Conservation (phyloP, 371 early-diverging fungal species). For the Chytridium lagenaria region DNA sequence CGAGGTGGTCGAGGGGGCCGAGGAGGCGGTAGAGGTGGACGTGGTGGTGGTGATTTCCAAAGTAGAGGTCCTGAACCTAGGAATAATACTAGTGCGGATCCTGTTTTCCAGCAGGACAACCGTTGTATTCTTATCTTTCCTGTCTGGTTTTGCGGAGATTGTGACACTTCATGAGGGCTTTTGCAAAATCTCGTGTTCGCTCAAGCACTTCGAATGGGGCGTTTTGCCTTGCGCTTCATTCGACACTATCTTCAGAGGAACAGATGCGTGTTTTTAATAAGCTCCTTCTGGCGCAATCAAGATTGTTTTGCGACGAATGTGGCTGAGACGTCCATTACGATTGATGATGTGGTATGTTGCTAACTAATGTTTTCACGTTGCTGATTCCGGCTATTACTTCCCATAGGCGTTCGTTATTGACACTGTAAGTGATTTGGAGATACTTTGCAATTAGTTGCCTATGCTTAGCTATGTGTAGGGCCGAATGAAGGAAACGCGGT, state of each 20-base stretch:
- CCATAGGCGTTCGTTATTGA: slow-evolving; percentile 47
- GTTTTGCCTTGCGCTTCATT: slow-evolving; percentile 45
- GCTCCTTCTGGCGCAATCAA: slow-evolving; percentile 45
- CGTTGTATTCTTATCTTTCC: slow-evolving; percentile 48
- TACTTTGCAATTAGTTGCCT: too few species aligned
- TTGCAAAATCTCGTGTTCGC: slow-evolving; percentile 32
- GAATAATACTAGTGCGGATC: not conserved
- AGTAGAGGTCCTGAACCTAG: not conserved
- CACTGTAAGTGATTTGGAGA: slow-evolving; percentile 22
- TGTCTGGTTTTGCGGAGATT: slow-evolving; percentile 50
- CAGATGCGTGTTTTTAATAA: slow-evolving; percentile 49
- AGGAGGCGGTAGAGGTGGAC: slow-evolving; percentile 19
- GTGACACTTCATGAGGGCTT: slow-evolving; percentile 42
- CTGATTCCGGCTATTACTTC: not conserved
- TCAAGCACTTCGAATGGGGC: slow-evolving; percentile 38
- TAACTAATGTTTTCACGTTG: slow-evolving; percentile 7
- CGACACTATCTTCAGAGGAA: slow-evolving; percentile 46
- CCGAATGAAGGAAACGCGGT: slow-evolving; percentile 52
- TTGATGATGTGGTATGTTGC: slow-evolving; percentile 67
- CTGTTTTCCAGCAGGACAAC: slow-evolving; percentile 22
- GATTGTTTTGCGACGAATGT: slow-evolving; percentile 69
- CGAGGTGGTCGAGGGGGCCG: slow-evolving; percentile 16
- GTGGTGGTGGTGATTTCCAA: slow-evolving; percentile 7
- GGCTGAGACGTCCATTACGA: slow-evolving; percentile 67
- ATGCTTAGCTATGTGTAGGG: too few species aligned